These are phyloP conservation scores for Capsicum chinense DNA, from an alignment of 257 asterid species.

Conservation along the genomic window DNA sequence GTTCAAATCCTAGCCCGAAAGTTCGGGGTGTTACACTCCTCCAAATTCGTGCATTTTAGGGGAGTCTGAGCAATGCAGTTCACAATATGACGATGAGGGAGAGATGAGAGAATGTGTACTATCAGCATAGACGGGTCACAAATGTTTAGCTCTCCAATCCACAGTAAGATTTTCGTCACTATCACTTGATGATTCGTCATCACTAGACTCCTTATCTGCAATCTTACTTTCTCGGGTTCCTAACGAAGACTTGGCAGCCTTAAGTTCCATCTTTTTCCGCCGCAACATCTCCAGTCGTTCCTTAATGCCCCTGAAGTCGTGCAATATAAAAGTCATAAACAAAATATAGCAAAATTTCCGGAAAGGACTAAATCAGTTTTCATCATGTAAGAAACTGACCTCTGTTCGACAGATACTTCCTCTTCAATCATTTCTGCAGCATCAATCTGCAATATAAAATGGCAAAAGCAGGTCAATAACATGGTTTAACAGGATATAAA, in stretches of 20 bases:
- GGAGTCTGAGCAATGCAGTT: too few relatives aligned
- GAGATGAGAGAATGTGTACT: too few relatives aligned
- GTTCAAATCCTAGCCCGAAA: too few relatives aligned
- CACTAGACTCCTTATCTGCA: constrained; percentile 57
- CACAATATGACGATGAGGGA: too few relatives aligned
- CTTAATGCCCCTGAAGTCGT: constrained; percentile 54
- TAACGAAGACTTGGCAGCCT: constrained; percentile 59
- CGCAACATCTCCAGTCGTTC: constrained; percentile 77
- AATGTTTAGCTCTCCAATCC: constrained; percentile 96
- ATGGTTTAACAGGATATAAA: neutral
- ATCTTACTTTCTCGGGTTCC: constrained; percentile 45
- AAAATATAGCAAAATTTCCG: neutral
- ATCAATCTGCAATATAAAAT: constrained; percentile 62
- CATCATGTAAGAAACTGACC: constrained; percentile 46
- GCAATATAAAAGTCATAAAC: constrained; percentile 12
- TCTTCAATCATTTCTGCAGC: constrained; percentile 95
- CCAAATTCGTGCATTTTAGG: too few relatives aligned
- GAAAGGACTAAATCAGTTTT: constrained; percentile 21
- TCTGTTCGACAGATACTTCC: constrained; percentile 82
- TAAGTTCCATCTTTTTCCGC: constrained; percentile 72
- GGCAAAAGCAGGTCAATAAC: constrained; percentile 34
- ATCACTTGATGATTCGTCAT: constrained; percentile 69
- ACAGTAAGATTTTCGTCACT: constrained; percentile 58
- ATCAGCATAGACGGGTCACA: constrained; percentile 37
- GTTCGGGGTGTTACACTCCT: too few relatives aligned